phyloP scores from a whole-genome alignment of 1,139 yeast species.

The Magnusiomyces sp. region DNA sequence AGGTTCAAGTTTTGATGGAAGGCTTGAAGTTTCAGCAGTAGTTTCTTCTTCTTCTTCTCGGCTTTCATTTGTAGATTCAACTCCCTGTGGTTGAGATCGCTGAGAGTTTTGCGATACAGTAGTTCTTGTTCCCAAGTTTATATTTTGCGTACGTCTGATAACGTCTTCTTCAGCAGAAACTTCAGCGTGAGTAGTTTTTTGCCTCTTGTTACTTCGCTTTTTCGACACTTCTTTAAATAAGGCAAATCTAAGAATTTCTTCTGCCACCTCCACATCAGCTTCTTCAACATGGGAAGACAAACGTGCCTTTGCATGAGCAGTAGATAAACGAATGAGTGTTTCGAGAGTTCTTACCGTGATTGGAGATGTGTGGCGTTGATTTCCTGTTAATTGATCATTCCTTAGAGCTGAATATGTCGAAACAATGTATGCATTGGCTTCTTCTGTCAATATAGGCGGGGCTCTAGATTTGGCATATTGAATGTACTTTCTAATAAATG shows the following conservation, averaged over 20 bases:
- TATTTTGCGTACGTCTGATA: constrained; percentile 16
- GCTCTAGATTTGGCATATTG: constrained; percentile 91
- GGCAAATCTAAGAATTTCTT: constrained; percentile 75
- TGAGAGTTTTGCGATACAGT: constrained; percentile 9
- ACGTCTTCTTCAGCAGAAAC: constrained; percentile 16
- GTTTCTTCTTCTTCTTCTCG: too few relatives aligned
- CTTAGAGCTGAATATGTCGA: constrained; percentile 72
- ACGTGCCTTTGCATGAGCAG: constrained; percentile 95
- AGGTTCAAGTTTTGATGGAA: too few relatives aligned
- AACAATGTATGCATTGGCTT: constrained; percentile 77
- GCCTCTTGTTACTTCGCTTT: constrained; percentile 24
- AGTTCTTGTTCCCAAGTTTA: constrained; percentile 9
- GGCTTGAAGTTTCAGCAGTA: too few relatives aligned
- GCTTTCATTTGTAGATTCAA: too few relatives aligned
- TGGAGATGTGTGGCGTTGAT: constrained; percentile 82
- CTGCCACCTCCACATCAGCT: constrained; percentile 81
- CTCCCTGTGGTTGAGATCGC: constrained; percentile 5
- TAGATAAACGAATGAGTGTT: constrained; percentile 86
- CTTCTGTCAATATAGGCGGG: constrained; percentile 68
- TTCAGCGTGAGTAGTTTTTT: constrained; percentile 27
- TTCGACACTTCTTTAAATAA: constrained; percentile 61
- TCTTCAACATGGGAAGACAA: constrained; percentile 66
- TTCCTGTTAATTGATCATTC: constrained; percentile 65
- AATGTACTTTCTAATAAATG: constrained; percentile 82
- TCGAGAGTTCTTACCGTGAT: constrained; percentile 97